These are phyloP conservation scores for Coriaria nepalensis DNA, from an alignment of 306 rosid species.

Conservation along the genomic window DNA sequence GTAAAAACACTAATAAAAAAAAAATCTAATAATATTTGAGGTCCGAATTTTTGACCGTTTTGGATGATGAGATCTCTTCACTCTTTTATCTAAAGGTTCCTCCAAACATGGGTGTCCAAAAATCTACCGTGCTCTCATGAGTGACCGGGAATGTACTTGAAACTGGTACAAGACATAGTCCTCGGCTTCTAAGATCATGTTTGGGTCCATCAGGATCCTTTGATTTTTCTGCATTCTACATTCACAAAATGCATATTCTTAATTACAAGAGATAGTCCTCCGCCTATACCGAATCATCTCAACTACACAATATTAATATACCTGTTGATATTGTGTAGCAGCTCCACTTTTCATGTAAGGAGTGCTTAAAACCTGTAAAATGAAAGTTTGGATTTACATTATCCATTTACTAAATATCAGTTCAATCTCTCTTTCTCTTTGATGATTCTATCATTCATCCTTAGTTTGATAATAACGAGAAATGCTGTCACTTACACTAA, in stretches of 20 bases:
- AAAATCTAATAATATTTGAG: too few species aligned
- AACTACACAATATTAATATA: slow-evolving; percentile 5
- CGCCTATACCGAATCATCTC: background rate
- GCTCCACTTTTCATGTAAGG: slow-evolving; percentile 96
- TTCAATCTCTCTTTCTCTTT: too few species aligned
- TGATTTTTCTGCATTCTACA: slow-evolving; percentile 54
- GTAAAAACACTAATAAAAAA: too few species aligned
- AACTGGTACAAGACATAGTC: slow-evolving; percentile 87
- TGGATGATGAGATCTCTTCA: slow-evolving; percentile 1
- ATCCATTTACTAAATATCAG: too few species aligned
- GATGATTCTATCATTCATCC: too few species aligned
- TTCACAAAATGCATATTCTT: background rate
- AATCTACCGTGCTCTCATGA: slow-evolving; percentile 80
- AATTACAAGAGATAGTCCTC: too few species aligned
- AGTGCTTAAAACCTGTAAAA: slow-evolving; percentile 57
- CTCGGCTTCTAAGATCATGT: slow-evolving; percentile 87
- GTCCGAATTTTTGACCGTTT: too few species aligned
- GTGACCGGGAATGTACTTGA: slow-evolving; percentile 86
- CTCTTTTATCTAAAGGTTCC: slow-evolving; percentile 56
- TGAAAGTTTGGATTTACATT: background rate
- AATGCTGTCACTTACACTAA: slow-evolving; percentile 55
- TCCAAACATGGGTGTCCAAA: slow-evolving; percentile 94
- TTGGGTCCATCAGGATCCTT: slow-evolving; percentile 59
- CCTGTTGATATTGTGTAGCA: slow-evolving; percentile 66
- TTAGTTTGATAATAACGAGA: background rate